Evolutionary conservation across 1,284 basidiomycete species (phyloP).

Genomic region (Ganoderma meredithae): DNA sequence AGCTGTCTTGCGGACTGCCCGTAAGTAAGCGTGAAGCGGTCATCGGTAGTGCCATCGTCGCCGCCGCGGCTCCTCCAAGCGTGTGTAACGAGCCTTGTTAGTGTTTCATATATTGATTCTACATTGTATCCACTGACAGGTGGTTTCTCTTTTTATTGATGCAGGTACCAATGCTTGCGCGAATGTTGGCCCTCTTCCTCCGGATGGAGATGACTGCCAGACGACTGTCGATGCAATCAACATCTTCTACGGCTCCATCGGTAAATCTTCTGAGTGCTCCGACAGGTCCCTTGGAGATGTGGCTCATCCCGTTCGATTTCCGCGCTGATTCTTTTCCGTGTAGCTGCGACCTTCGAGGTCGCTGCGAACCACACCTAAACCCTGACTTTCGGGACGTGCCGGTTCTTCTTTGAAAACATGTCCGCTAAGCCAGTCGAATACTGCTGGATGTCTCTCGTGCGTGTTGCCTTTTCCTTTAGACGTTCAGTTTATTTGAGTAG

Average conservation of each 20-base stretch:
- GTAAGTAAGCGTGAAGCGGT: conserved; percentile 5
- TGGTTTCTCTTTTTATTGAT: not conserved
- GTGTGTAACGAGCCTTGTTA: conserved; percentile 32
- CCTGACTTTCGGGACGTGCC: conserved; percentile 41
- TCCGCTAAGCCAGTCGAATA: conserved; percentile 32
- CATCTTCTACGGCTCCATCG: conserved; percentile 30
- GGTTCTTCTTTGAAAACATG: conserved; percentile 40
- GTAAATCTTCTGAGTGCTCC: conserved; percentile 8
- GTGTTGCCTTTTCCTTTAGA: conserved; percentile 4
- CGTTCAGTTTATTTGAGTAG: not conserved
- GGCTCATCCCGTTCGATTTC: too few relatives aligned
- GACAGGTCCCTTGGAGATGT: too few relatives aligned
- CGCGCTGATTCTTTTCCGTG: not conserved
- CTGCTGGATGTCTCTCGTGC: conserved; percentile 40
- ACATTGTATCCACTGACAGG: not conserved
- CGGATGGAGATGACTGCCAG: conserved; percentile 32
- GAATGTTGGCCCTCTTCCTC: conserved; percentile 30
- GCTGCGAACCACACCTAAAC: conserved; percentile 34
- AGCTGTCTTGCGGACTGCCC: conserved; percentile 25
- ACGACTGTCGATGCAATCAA: conserved; percentile 32
- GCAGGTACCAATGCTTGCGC: conserved; percentile 32
- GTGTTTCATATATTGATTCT: not conserved
- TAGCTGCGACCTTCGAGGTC: conserved; percentile 39
- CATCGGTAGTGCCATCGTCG: not conserved
- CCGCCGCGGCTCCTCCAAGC: conserved; percentile 14